Evolutionary conservation across 2,329 filamentous ascomycete genomes (phyloP), one percentile per base, ranked within the genome.

Genomic region (Eutypa lata): DNA sequence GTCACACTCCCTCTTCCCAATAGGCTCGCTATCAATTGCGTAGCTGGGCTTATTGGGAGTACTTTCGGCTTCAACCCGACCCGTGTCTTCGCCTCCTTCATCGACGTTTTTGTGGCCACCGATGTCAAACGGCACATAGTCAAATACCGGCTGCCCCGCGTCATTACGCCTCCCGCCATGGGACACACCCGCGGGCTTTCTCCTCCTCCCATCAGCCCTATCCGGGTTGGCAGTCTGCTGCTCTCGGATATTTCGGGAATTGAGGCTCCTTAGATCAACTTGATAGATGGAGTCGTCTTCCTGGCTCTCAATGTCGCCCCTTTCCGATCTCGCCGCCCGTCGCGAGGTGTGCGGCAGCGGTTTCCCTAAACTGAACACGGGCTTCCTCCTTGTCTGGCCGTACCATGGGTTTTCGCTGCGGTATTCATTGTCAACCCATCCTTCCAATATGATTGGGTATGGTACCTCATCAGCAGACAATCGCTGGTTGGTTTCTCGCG

Each of bases 371-470:
- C 63, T 65, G 51, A 62, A 65, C 13, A 62, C 47, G 10, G 58
- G 60, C 45, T 59, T 60, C 18, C 52, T 47, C 13, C 52, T 55
- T 7, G 35, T 42, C 28, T 60, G 52, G 10, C 54, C 56, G 43
- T 65, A 53, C 63, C 61, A 65, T 1, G 62, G 63, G 49, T 65
- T 65, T 7, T 53, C 49, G 11, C 58, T 53, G n/a, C 55, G 55
- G 31, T 65, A 63, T 11, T 54, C 58, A 1, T 58, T 53, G 26
- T 61, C 59, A 13, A 61, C 50, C 59, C 59, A 61, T 1, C 42
- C 48, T 26, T 31, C 38, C 38, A 45, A 21, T 14, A 26, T 21
- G 3, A n/a, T n/a, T 8, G 42, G 42, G n/a, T n/a, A n/a, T n/a
- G n/a, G n/a, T n/a, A n/a, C n/a, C n/a, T n/a, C n/a, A n/a, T n/a